Base-by-base conservation (phyloP, 208 protist species). In the Crithidia brevicula region DNA sequence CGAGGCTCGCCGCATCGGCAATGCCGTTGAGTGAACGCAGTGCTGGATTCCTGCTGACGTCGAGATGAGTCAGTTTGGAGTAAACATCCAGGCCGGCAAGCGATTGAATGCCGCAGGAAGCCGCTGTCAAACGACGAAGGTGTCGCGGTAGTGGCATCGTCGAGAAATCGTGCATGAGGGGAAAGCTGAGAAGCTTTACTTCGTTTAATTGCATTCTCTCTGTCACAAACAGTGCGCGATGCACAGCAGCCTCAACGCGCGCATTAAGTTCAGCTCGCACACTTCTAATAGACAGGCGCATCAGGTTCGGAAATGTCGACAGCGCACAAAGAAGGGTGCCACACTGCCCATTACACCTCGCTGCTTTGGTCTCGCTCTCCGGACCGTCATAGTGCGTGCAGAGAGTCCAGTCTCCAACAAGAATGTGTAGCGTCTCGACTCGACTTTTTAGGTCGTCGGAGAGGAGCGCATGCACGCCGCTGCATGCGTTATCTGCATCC, bases 151-250 rank as follows among this genome's bases (percentile, higher is more conserved):
- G 10, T 0, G 36, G 0, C 36, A 40, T 16, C 36, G 36, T 36
- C 5, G 54, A 25, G 18, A 60, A 46, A 13, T 33, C 36, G 4
- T 43, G 2, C 54, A 60, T 8, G 18, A 47, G 54, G 7, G 36
- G 7, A 47, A 60, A 43, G 54, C 36, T 36, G 36, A 33, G 13
- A 3, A 60, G 23, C 22, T 60, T 33, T 22, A 60, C 54, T 11
- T 47, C 54, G 36, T 36, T 60, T 20, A 60, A 20, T 9, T 8
- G 23, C 20, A 40, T 40, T 13, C 15, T 7, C 36, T 0, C 36
- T 13, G 15, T 13, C 8, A 7, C 15, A 13, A 7, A 0, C 36
- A 40, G 1, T 40, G 15, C 15, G 0, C 15, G 8, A 0, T 7
- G 15, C 36, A 40, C 1, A 13, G 8, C 8, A 0, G 36, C 36